Base-by-base conservation (phyloP, 495 filamentous ascomycete genomes). In the Letharia lupina region DNA sequence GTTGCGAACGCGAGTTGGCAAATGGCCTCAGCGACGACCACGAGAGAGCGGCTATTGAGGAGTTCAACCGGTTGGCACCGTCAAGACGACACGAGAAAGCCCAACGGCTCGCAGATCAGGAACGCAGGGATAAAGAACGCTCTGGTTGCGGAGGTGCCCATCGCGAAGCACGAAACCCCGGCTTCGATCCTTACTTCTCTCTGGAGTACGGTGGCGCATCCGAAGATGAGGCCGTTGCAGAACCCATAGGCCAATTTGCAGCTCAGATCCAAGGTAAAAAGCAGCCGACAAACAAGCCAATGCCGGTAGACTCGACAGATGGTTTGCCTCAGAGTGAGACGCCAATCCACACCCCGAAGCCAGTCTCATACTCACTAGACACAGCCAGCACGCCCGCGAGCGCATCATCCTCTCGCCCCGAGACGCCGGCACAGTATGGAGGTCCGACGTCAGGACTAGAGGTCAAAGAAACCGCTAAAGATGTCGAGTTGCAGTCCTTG, bases 371-470 rank as follows among this genome's bases (percentile, higher is more conserved):
- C n/a, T 40, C 31, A 6, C 23, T 52, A 35, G 58, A 52, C 39
- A 12, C 45, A 39, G 47, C 33, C n/a, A 48, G 39, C 40, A 35
- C 37, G 9, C 23, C 44, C 28, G 45, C 37, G 15, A 56, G 35
- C 58, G 35, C 47, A 28, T 71, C 61, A 71, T 72, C 64, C 68
- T 69, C 63, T 44, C 65, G 67, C 9, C 66, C 66, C 6, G 48
- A 60, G 12, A 68, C 63, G 23, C 67, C 66, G 47, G 61, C 52
- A 39, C 65, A 64, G 28, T 65, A 93, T 4, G 90, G 93, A 61
- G 88, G 88, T 20, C 88, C 84, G 41, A 87, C 91, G 83, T 91
- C 88, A 72, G 88, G 88, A 37, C 75, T 88, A 0, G 90, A 91
- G 75, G 69, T 80, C 7, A 80, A 83, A 13, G 76, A 73, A 62